Base-by-base conservation (phyloP, 331 rosid genomes). In the Cucumis variabilis region DNA sequence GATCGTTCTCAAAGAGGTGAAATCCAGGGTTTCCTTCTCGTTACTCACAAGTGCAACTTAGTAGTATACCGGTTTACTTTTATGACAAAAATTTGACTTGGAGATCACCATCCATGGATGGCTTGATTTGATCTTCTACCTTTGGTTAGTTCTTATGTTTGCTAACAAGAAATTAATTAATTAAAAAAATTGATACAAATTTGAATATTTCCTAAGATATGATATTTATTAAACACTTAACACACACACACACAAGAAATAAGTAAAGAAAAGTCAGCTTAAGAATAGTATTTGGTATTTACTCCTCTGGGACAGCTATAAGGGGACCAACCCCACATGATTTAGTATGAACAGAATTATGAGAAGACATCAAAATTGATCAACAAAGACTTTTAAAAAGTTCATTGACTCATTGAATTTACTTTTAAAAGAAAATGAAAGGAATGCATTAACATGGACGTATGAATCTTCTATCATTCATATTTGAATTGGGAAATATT, bases 341-440 rank as follows among this genome's bases (percentile, higher is more conserved):
- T 71, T 28, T 6, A 17, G 7, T 9, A 15, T 14, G 23, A 70
- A 79, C n/a, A 76, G 0, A n/a, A 76, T 76, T 23, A 30, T 14
- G 9, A 79, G 25, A 79, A 51, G 10, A 81, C 11, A 81, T 55
- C 69, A 80, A 80, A 80, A 5, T 80, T 55, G 68, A 55, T 80
- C 85, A 19, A 30, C 85, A 28, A 81, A 81, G 51, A 48, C 67
- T 25, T 10, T 46, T 24, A 24, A 44, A 51, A 37, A 41, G 46
- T 9, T 79, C 84, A 53, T 79, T 79, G n/a, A 51, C 63, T 79
- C 67, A 27, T 51, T 7, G 7, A 79, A 51, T 6, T 62, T 20
- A 21, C 13, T 51, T 51, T 75, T 21, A 25, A 25, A 13, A 60
- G 16, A 17, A 78, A 78, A 9, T 1, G 21, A 79, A 53, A 19